Base-by-base conservation (phyloP, 345 rosid genomes). In the Mangifera indica region DNA sequence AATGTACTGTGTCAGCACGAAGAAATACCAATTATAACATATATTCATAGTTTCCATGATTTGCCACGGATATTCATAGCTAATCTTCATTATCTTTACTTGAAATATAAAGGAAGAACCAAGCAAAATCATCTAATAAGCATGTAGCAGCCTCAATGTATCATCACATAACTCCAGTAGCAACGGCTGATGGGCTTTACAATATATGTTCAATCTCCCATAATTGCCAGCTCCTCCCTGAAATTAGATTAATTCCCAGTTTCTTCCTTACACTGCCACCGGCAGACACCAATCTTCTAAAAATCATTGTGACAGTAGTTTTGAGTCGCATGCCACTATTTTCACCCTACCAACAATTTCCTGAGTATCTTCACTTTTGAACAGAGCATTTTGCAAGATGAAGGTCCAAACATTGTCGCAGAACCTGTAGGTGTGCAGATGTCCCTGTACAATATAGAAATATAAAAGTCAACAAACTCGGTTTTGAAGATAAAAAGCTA, bases 361-460 rank as follows among this genome's bases (percentile, higher is more conserved):
- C 64, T 24, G 83, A 20, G 75, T 22, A 0, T 91, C 99, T 10
- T 96, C 97, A 22, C 42, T 78, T 85, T 93, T 93, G 79, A 96
- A 93, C 73, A 37, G 0, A 0, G 93, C 97, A 58, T 84, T 74
- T 76, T 89, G 98, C 73, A 96, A 81, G 79, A 96, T 93, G 86
- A 96, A 96, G 57, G 99, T 96, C 99, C 99, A 96, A 17, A 96
- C 97, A 40, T 91, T 91, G 94, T 96, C 99, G 72, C 99, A 93
- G 87, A 92, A 95, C 81, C 99, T 88, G 82, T 95, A 95, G 14
- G 97, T 95, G 84, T 95, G 99, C 74, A 96, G 84, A 82, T 96
- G 99, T 45, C 99, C 99, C 99, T 93, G 90, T 32, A 58, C 20
- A 18, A 74, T 46, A 49, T 17, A 42, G 8, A 65, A 52, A 45